Base-by-base conservation (phyloP, 1,284 basidiomycete species). In the Kwoniella shivajii region DNA sequence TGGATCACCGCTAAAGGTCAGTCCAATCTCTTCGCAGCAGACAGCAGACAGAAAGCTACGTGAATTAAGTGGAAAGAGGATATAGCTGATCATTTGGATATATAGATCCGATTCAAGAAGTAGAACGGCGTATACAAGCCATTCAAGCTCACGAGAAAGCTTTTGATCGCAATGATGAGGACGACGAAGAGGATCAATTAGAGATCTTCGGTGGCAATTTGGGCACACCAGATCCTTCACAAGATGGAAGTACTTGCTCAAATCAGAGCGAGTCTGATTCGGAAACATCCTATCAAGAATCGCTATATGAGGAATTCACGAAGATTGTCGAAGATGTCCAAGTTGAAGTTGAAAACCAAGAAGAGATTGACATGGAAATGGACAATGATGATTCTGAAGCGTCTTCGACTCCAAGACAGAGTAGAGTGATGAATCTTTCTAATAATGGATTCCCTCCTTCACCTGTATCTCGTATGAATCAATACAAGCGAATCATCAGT, bases 1-100 rank as follows among this genome's bases (percentile, higher is more conserved):
- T 69, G 62, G 60, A 54, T 64, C 10, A 42, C 62, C 4, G 44
- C 47, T 3, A 44, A 45, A 44, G 60, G 67, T 66, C 30, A 54
- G 64, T 18, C 22, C 14, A 1, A 9, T 45, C 18, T n/a, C n/a
- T n/a, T n/a, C n/a, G n/a, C n/a, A n/a, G n/a, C n/a, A n/a, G n/a
- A n/a, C n/a, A n/a, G n/a, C n/a, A n/a, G n/a, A n/a, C n/a, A n/a
- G n/a, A n/a, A n/a, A n/a, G n/a, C n/a, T n/a, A n/a, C n/a, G n/a
- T n/a, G n/a, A n/a, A n/a, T n/a, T n/a, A n/a, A n/a, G n/a, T n/a
- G n/a, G n/a, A n/a, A n/a, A n/a, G n/a, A n/a, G n/a, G n/a, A n/a
- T 11, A 29, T 31, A 45, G 29, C 43, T 45, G 24, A 45, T 7
- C 20, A 20, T 30, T 13, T 45, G 6, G 20, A 30, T 7, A 29